Evolutionary conservation across 768 basidiomycete genomes (phyloP).

Genomic region (Termitomyces heimii): DNA sequence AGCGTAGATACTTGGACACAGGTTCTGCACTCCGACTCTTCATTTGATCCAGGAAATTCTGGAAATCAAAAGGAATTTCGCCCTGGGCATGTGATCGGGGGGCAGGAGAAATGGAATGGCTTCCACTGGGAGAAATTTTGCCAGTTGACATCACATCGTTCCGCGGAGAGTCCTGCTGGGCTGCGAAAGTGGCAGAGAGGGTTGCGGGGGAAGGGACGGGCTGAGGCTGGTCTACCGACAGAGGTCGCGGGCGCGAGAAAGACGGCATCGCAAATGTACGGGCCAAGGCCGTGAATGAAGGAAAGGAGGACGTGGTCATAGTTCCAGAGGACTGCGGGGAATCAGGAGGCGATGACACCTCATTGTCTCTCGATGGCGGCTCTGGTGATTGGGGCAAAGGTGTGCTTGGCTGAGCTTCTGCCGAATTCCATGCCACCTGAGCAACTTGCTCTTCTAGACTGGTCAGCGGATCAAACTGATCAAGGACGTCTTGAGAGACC

Average conservation of each 20-base stretch:
- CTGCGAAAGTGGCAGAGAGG: constrained; percentile 43
- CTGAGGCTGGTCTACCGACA: constrained; percentile 55
- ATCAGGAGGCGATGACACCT: constrained; percentile 19
- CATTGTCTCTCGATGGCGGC: constrained; percentile 30
- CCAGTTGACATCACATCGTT: constrained; percentile 11
- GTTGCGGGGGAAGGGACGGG: constrained; percentile 53
- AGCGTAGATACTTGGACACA: constrained; percentile 91
- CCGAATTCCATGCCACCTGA: constrained; percentile 56
- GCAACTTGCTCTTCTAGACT: constrained; percentile 54
- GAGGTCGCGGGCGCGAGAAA: constrained; percentile 44
- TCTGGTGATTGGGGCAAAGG: constrained; percentile 29
- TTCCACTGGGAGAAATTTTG: constrained; percentile 18
- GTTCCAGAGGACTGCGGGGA: constrained; percentile 22
- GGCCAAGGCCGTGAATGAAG: constrained; percentile 62
- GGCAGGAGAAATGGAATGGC: constrained; percentile 23
- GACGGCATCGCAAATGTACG: constrained; percentile 55
- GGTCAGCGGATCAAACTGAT: constrained; percentile 65
- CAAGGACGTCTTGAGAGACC: constrained; percentile 39
- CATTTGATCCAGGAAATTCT: constrained; percentile 93
- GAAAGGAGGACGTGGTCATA: constrained; percentile 40
- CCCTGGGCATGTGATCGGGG: constrained; percentile 16
- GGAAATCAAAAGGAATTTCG: constrained; percentile 80
- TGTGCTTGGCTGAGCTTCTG: constrained; percentile 58
- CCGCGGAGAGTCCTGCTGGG: constrained; percentile 34
- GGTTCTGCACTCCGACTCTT: constrained; percentile 83